Evolutionary conservation across 352 stramenopile species (phyloP).

Genomic region (Globisporangium splendens): DNA sequence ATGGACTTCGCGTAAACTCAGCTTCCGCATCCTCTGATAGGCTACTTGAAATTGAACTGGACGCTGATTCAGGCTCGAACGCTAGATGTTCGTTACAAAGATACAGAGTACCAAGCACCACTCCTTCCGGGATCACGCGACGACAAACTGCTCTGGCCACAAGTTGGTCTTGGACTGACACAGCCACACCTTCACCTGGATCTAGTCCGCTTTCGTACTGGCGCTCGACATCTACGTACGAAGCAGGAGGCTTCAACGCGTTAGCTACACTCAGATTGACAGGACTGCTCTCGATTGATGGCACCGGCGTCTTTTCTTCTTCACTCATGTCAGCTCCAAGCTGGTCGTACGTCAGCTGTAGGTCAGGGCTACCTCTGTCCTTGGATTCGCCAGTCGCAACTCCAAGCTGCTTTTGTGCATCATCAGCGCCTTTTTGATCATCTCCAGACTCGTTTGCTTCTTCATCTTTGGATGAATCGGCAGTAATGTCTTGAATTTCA

Average conservation of each 20-base stretch:
- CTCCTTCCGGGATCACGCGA: constrained; percentile 71
- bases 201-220: constrained; percentile 60
- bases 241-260: constrained; percentile 13
- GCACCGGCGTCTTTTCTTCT: constrained; percentile 5
- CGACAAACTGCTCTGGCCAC: constrained; percentile 57
- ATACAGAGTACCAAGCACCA: constrained; percentile 64
- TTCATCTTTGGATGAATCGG: constrained; percentile 24
- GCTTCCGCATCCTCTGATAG: background rate
- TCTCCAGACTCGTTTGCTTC: constrained; percentile 13
- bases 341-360: constrained; percentile 10
- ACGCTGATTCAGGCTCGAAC: constrained; percentile 48
- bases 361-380: constrained; percentile 11
- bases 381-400: constrained; percentile 19
- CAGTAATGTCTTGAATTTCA: constrained; percentile 80
- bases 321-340: constrained; percentile 9
- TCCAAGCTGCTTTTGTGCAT: constrained; percentile 9
- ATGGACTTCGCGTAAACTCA: background rate
- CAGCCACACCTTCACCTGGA: constrained; percentile 56
- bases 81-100: constrained; percentile 59
- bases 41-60: constrained; percentile 15
- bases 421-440: constrained; percentile 6
- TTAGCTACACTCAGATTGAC: constrained; percentile 1
- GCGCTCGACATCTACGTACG: constrained; percentile 23
- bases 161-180: constrained; percentile 58
- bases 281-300: constrained; percentile 7